Base-by-base conservation (phyloP, 192 early-diverging fungal species). In the Umbelopsis sp. region DNA sequence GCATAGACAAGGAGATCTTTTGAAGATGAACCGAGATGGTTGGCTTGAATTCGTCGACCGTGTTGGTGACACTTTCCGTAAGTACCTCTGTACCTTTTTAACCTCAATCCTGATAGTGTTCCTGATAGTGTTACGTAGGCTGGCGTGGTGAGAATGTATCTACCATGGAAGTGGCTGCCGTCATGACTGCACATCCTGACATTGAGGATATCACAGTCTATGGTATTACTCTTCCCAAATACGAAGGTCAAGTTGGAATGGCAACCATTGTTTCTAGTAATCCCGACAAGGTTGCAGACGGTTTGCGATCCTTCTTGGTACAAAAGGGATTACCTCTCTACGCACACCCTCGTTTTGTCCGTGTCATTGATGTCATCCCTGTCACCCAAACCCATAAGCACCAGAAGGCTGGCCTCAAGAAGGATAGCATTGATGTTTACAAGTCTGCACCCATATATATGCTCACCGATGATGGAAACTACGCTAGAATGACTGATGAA, bases 181-280 rank as follows among this genome's bases (percentile, higher is more conserved):
- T 76, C 49, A 38, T 90, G 24, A 75, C 74, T 11, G 68, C 36
- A 12, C 78, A 76, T 32, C 80, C 85, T 5, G 81, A 72, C 2
- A 71, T 90, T 12, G 22, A 73, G 0, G 78, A 86, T 20, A 77
- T 80, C 32, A 86, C 85, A 17, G 84, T 90, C 22, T 90, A 90
- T 71, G 88, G 88, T 38, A 82, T 89, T 6, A 20, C 72, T 2
- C 74, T 90, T 21, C 81, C 82, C 22, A 77, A 78, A 1, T 74
- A 77, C 32, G 85, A 89, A 74, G 85, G 86, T 2, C 81, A 83
- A 26, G 86, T 87, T 20, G 88, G 87, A 2, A 89, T 89, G 87
- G 88, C 83, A 2, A 79, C 87, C 9, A 41, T 90, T 25, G 75
- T 81, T 11, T 31, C 56, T 16, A 17, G 29, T 11, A 29, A 29